A percentile compares a stretch with the other conserved stretches of the same genome.
Evolutionary conservation across 1,284 basidiomycete genomes (phyloP).

Genomic region (Ustilago trichophora): DNA sequence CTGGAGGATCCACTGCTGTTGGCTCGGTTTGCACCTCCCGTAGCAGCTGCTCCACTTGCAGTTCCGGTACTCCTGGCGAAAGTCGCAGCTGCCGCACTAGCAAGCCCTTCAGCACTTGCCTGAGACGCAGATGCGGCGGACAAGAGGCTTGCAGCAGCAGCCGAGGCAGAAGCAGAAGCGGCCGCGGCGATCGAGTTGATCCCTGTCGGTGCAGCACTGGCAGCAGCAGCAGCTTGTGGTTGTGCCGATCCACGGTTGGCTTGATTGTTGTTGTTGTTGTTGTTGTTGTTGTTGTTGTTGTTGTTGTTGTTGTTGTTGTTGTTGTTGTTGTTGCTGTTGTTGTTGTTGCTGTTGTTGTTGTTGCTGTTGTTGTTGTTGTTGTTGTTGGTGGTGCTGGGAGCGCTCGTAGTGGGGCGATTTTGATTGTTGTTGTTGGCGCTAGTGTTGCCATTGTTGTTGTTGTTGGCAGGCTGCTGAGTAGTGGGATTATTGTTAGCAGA

Average conservation of each 20-base stretch:
- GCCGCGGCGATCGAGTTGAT: constrained; percentile 12
- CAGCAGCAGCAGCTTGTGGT: constrained; percentile 15
- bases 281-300: constrained; percentile 13
- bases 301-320: constrained; percentile 5
- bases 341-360: constrained; percentile 14
- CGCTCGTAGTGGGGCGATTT: too few relatives aligned
- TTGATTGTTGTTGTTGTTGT: neutral
- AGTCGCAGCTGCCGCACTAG: constrained; percentile 19
- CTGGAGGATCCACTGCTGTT: constrained; percentile 16
- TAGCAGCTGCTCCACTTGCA: constrained; percentile 4
- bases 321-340: constrained; percentile 7
- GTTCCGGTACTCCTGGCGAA: neutral
- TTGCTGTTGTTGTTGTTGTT: constrained; percentile 9
- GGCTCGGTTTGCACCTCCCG: constrained; percentile 22
- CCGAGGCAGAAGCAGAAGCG: constrained; percentile 20
- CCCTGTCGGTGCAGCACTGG: constrained; percentile 7
- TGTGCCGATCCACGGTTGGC: neutral
- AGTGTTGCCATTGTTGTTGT: constrained; percentile 6
- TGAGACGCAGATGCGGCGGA: constrained; percentile 26
- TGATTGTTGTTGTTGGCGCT: constrained; percentile 3
- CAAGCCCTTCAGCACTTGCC: constrained; percentile 6
- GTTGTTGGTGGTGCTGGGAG: neutral
- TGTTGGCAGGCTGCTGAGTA: constrained; percentile 1
- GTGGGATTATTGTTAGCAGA: constrained; percentile 14
- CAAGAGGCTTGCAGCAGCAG: constrained; percentile 16